These are phyloP conservation scores for Coprinopsis strossmayeri DNA, from an alignment of 768 basidiomycete species.

Conservation along the genomic window DNA sequence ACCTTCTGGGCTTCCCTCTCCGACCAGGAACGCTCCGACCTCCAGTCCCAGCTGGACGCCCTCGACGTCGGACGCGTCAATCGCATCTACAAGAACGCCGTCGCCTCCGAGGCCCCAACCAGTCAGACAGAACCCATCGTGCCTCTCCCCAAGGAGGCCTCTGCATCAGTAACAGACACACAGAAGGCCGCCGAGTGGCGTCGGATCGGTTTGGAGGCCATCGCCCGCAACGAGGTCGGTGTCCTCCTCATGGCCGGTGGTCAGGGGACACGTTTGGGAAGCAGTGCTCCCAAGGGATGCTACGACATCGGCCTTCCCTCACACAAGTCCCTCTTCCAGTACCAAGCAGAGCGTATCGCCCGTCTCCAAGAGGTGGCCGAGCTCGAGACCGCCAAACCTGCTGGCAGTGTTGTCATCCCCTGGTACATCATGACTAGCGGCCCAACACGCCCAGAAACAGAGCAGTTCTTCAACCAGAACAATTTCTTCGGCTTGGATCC, in stretches of 20 bases:
- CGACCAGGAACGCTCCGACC: slow-evolving; percentile 51
- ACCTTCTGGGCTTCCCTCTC: slow-evolving; percentile 77
- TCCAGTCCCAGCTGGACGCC: slow-evolving; percentile 65
- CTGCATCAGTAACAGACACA: slow-evolving; percentile 52
- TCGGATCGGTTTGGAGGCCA: slow-evolving; percentile 70
- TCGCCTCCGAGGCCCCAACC: slow-evolving; percentile 50
- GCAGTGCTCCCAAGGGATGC: slow-evolving; percentile 91
- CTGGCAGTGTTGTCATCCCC: slow-evolving; percentile 67
- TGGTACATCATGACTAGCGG: slow-evolving; percentile 99
- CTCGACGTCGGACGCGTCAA: slow-evolving; percentile 92
- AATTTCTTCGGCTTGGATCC: slow-evolving; percentile 75
- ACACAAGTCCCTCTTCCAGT: slow-evolving; percentile 91
- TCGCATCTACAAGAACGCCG: slow-evolving; percentile 74
- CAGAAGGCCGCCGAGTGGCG: slow-evolving; percentile 69
- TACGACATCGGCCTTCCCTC: slow-evolving; percentile 96
- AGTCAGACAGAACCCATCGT: slow-evolving; percentile 50
- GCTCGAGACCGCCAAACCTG: slow-evolving; percentile 40
- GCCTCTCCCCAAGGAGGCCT: slow-evolving; percentile 75
- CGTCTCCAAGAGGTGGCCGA: slow-evolving; percentile 77
- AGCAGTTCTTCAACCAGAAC: slow-evolving; percentile 74
- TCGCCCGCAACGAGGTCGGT: slow-evolving; percentile 80
- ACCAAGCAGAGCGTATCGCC: slow-evolving; percentile 93
- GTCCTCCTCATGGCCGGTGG: slow-evolving; percentile 98
- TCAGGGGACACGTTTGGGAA: slow-evolving; percentile 92
- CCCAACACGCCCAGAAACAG: slow-evolving; percentile 84